phyloP scores from a whole-genome alignment of 345 rosid species.

The Isatis tinctoria region DNA sequence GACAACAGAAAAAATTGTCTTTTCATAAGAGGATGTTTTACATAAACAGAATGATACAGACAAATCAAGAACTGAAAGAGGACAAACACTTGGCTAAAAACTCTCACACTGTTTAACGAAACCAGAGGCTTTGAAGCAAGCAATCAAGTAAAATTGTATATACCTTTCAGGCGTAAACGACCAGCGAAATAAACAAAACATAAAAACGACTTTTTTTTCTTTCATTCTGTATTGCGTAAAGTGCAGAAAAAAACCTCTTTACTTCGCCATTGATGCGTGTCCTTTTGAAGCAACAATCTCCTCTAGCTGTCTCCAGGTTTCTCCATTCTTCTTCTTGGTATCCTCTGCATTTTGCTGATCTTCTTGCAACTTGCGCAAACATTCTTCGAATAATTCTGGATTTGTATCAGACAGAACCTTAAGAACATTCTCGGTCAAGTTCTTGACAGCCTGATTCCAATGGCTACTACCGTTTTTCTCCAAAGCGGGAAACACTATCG shows the following conservation, averaged over 20 bases:
- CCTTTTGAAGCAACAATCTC: conserved; percentile 58
- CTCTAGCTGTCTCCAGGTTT: conserved; percentile 57
- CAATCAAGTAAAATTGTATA: conserved; percentile 16
- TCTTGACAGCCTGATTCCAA: conserved; percentile 37
- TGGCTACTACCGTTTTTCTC: conserved; percentile 34
- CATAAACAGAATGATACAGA: conserved; percentile 22
- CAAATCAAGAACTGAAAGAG: conserved; percentile 17
- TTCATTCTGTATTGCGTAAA: not conserved
- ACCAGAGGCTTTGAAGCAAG: conserved; percentile 8
- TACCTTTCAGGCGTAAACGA: conserved; percentile 25
- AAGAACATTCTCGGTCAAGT: conserved; percentile 35
- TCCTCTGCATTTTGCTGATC: conserved; percentile 34
- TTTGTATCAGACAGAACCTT: conserved; percentile 36
- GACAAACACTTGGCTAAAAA: conserved; percentile 18
- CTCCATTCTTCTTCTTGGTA: conserved; percentile 33
- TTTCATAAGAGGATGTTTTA: conserved; percentile 6
- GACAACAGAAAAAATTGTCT: conserved; percentile 3
- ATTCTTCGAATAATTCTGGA: conserved; percentile 33
- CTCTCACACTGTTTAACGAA: conserved; percentile 25
- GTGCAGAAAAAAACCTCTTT: conserved; percentile 17
- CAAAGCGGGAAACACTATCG: conserved; percentile 36
- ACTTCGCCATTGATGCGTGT: conserved; percentile 27
- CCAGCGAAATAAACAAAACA: conserved; percentile 8
- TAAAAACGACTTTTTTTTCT: not conserved
- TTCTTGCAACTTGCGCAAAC: conserved; percentile 35